A percentile compares a stretch with the other conserved stretches of the same genome.
Conservation (phyloP, 176 grass and related monocot genomes). For the Oryza australiensis region DNA sequence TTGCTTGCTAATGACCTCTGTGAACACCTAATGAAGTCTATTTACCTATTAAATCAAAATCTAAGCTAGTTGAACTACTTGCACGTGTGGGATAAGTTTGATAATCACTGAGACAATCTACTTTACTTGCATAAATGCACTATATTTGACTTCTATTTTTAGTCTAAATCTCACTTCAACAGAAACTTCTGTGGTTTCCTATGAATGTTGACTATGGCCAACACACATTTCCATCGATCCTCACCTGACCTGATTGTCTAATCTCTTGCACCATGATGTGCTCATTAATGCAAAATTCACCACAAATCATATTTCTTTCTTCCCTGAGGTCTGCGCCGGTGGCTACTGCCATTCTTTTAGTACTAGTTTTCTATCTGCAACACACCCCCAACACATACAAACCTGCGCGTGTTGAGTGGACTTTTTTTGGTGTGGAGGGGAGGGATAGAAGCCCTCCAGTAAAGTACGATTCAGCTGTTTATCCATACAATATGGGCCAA, state of each 20-base stretch:
- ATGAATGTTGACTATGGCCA: background rate
- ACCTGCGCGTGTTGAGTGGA: too few relatives aligned
- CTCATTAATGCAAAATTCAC: background rate
- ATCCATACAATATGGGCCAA: background rate
- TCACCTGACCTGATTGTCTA: background rate
- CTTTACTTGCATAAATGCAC: background rate
- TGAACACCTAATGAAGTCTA: background rate
- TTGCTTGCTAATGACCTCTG: background rate
- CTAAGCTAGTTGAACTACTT: background rate
- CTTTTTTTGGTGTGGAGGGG: too few relatives aligned
- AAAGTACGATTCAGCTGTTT: too few relatives aligned
- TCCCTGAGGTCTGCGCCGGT: too few relatives aligned
- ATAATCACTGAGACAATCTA: background rate
- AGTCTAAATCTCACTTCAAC: background rate
- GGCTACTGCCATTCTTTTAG: too few relatives aligned
- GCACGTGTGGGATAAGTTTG: background rate
- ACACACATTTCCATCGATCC: background rate
- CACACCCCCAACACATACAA: too few relatives aligned
- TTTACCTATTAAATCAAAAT: background rate
- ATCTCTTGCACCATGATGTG: background rate
- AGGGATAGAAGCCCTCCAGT: too few relatives aligned
- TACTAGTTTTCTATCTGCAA: too few relatives aligned
- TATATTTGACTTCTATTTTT: background rate
- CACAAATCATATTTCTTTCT: background rate
- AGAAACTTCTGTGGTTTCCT: background rate